Evolutionary conservation across 2,329 filamentous ascomycete species (phyloP), one percentile per base, ranked within the genome.

Genomic region (Endoconidiophora laricicola): DNA sequence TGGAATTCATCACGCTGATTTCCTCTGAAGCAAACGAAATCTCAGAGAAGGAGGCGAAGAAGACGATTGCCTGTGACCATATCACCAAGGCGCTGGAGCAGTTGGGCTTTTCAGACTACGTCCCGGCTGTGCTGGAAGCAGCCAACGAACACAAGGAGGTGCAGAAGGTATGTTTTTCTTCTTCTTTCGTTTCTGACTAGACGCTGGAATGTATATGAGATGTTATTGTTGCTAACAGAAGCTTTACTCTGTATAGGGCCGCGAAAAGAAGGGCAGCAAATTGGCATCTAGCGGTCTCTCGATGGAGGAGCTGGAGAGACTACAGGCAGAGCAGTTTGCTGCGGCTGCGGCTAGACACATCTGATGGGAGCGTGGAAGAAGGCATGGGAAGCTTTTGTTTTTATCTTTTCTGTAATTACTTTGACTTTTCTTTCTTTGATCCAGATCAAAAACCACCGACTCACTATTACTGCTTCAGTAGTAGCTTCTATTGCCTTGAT

Each of bases 21-120:
- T 95, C 88, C n/a, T 94, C 86, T 44, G 90, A 98, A 69, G 91
- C 91, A 55, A 98, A 98, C 66, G 91, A 98, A 60, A 98, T 98
- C 56, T 93, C 88, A 10, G 91, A 98, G 64, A 94, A 94, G 66
- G 91, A 98, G 61, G 86, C 88, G 46, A 98, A 98, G 71, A 98
- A 98, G 74, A 98, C 91, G 3, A 98, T 98, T 58, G 90, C 90
- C 10, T 94, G 86, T 64, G 91, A 98, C 60, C 91, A 98, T 68
- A 93, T 98, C 59, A 93, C 90, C 61, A 90, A 90, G 61, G 91
- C 91, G 0, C 74, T 98, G 40, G 84, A 90, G 59, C 85, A 94
- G 59, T 76, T 98, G 18, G 91, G 90, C 1, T 98, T 96, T 63
- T 75, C 80, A 7, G 87, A 94, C 58, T 98, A 96, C 61, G 84